Conservation (phyloP, 176 grass and related monocot species). For the Aegilops sharonensis region DNA sequence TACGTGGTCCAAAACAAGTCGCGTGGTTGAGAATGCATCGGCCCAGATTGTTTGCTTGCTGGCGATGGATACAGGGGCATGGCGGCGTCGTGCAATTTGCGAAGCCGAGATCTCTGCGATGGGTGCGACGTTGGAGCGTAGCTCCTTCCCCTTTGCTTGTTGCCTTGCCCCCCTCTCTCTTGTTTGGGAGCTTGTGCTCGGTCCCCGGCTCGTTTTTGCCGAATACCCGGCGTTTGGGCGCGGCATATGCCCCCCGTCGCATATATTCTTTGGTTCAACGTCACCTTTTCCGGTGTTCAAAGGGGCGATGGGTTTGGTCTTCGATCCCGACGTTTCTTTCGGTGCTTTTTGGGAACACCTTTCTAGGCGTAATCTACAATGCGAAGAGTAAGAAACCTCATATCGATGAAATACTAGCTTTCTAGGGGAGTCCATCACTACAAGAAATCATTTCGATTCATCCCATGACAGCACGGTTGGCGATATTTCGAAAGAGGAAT, state of each 20-base stretch:
- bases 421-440: no score
- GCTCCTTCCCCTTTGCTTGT: not conserved
- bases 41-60: constrained; percentile 28
- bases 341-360: not conserved
- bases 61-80: constrained; percentile 32
- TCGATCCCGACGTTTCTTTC: constrained; percentile 38
- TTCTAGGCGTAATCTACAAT: no score
- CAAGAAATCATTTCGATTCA: no score
- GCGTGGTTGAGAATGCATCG: constrained; percentile 31
- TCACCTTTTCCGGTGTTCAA: constrained; percentile 5
- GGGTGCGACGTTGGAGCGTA: constrained; percentile 31
- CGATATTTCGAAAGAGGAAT: no score
- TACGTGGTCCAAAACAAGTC: constrained; percentile 12
- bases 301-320: not conserved
- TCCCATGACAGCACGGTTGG: no score
- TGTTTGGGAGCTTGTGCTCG: not conserved
- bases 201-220: not conserved
- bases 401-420: no score
- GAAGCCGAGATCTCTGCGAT: constrained; percentile 31
- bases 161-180: not conserved
- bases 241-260: not conserved
- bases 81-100: constrained; percentile 32
- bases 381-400: no score
- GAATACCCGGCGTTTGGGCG: not conserved
- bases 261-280: not conserved